Evolutionary conservation across 176 grass and related monocot species (phyloP), one percentile per base, ranked within the genome.

Genomic region (Neostapfia colusana): DNA sequence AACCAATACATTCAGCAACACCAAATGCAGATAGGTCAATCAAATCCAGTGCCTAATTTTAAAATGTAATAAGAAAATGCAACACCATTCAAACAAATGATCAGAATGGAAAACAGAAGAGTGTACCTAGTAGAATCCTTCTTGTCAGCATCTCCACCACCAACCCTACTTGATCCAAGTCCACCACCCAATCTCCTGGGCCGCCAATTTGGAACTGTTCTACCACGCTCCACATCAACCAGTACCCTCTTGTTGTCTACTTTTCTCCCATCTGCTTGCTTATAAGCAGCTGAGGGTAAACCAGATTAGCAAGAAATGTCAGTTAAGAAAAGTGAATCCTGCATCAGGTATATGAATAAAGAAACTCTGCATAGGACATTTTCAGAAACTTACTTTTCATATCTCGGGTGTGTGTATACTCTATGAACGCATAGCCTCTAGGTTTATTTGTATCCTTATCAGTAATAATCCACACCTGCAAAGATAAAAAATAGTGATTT

Each of bases 191-290:
- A 80, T 39, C 93, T 91, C 86, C 79, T 82, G 15, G 93, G 93
- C 7, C 82, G 87, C 93, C 89, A 96, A 85, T 92, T 88, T 26
- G 89, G 89, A 46, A 96, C 89, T 36, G 89, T 92, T 87, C 93
- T 92, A 57, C 93, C 93, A 67, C 93, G 93, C 75, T 96, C 93
- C 62, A 96, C 93, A 70, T 96, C 87, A 70, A 92, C 89, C 40
- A 96, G 61, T 6, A 92, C 89, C 71, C 89, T 85, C 71, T 70
- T 85, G 53, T 81, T 84, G 64, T 93, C 91, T 8, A 93, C 65
- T 81, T 93, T 93, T 81, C 85, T 86, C 54, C 91, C 88, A 74
- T 90, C 91, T 65, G 88, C 91, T 84, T 90, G 85, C 82, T 93
- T 90, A 54, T 93, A 93, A 25, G 91, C 88, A 90, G 63, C 91